Evolutionary conservation across 768 basidiomycete genomes (phyloP), one percentile per base, ranked within the genome.

Genomic region (Candolleomyces eurysporus): DNA sequence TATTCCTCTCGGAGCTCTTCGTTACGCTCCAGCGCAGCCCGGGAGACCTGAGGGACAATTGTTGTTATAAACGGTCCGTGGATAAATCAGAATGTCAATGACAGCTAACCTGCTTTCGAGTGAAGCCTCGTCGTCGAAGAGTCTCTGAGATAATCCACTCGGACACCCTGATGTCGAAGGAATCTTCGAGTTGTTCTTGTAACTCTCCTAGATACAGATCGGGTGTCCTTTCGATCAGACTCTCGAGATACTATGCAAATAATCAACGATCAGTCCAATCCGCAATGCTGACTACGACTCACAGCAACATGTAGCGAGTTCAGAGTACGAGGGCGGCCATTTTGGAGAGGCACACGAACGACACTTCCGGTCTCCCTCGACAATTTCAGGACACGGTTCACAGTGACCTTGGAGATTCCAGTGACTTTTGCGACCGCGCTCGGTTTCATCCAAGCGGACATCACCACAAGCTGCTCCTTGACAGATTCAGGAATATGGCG

Each of bases 381-480:
- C 7, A 60, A 39, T 19, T 48, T 22, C 36, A 60, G 26, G n/a
- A 54, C 59, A 17, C 52, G 50, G 43, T 60, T 60, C 14, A 60
- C 59, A 6, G 59, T 60, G 31, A 55, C 11, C n/a, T 60, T 52
- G 39, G n/a, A 17, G 11, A 60, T 26, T 19, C 40, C 50, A 9
- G 52, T 60, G 13, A 55, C 59, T n/a, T 17, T 39, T 6, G 17
- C 11, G n/a, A 60, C 54, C 13, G 32, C 50, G 22, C 30, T 40
- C 10, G 59, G 22, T 8, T n/a, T 32, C 59, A 60, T 53, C 54
- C 42, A 22, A 22, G 59, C 31, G 0, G 59, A 55, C 59, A 60
- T 60, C 11, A 43, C 31, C n/a, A 60, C 59, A 9, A 60, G 52
- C 16, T 60, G 59, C 36, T 60, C 52, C 39, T 60, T 60, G 14